Base-by-base conservation (phyloP, 2,329 filamentous ascomycete genomes). In the Fusarium nygamai region DNA sequence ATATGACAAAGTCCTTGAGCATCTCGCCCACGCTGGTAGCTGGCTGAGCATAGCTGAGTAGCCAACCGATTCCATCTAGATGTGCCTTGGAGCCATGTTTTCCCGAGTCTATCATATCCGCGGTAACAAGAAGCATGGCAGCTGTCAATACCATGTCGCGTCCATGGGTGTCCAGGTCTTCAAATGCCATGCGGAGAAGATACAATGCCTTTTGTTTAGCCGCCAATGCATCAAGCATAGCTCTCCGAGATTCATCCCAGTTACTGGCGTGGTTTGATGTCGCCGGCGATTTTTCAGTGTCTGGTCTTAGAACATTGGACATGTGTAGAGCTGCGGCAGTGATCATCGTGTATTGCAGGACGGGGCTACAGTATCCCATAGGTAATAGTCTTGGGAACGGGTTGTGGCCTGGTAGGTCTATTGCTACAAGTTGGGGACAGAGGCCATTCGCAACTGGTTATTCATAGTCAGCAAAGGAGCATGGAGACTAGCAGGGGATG, bases 61-160 rank as follows among this genome's bases (percentile, higher is more conserved):
- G 9, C 24, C 47, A 67, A 14, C 61, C 65, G 9, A 57, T 67
- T 1, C 62, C 65, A 11, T 68, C 62, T 2, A 68, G 39, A n/a
- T 68, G 62, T 14, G 65, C 62, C 17, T 65, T 66, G 24, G 34
- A 67, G 10, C 65, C 65, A 41, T 68, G 46, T 31, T 68, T 68
- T 2, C 53, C 65, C 7, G 65, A 48, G 14, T 68, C 65, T 3
- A 68, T 67, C 62, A 68, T 64, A 16, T 67, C 65, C 0, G 64
- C 39, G 5, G 62, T 57, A 0, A 68, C 48, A 19, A 68, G 54
- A 34, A 68, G 38, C 47, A 66, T 58, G 0, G 34, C 65, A 5
- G 65, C 65, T n/a, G 62, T 53, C 4, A 68, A 14, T 1, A 68
- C 20, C 36, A 65, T 60, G 8, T 54, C 62, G 3, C 39, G 64